Base-by-base conservation (phyloP, 1,139 yeast genomes). In the Diutina pseudorugosa region DNA sequence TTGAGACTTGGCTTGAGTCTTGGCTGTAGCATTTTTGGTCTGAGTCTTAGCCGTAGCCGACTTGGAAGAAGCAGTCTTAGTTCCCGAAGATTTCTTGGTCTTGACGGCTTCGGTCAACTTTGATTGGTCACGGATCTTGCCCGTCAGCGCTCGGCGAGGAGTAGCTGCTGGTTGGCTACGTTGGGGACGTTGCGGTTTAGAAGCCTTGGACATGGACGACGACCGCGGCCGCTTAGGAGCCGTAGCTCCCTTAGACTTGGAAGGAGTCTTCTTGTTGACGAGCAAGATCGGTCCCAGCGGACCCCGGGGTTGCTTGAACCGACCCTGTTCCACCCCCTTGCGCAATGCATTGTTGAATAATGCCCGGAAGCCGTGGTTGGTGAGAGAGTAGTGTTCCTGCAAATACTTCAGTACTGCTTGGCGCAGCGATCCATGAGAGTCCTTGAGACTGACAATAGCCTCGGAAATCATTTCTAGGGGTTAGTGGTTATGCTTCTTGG, bases 231-330 rank as follows among this genome's bases (percentile, higher is more conserved):
- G 27, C 11, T 45, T 41, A 12, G 56, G 54, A 8, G 62, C 62
- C 52, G 42, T 20, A 5, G 65, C 65, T 58, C 68, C 67, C 40
- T 16, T 16, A 19, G 14, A n/a, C 41, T 41, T 50, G 51, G 64
- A 70, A 61, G 69, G 67, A 6, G 11, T 3, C 18, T 30, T 14
- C n/a, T 30, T 30, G 4, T 30, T 12, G 62, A 72, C 75, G 58
- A 82, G 68, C 68, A 83, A 83, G 58, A 83, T 81, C 33, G 89
- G 85, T 49, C 90, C 90, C 30, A 87, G 80, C 19, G 89, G 82
- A 55, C 96, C 96, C 73, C 88, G 89, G 65, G 96, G 96, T 70
- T 87, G 96, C 51, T 79, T 68, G 61, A 90, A 85, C 53, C 81
- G 86, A 52, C 89, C 95, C 27, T 79, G 67, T 55, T 78, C 83